Conservation (phyloP, 495 filamentous ascomycete species). For the Aspergillus saccharolyticus region DNA sequence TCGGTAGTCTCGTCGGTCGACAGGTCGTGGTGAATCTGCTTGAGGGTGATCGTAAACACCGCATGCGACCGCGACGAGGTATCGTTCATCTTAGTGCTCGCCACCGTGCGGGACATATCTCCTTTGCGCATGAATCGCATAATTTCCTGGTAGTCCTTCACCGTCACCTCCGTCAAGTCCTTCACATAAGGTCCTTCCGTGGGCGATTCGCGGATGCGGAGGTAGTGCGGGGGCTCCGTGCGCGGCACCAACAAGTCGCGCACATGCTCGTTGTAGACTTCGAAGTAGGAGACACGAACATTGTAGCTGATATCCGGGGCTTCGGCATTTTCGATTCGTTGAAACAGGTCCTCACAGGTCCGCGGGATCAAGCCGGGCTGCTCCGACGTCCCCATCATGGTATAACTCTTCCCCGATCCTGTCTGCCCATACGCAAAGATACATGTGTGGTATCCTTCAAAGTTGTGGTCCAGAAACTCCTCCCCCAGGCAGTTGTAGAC, state of each 20-base stretch:
- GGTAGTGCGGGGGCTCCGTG: slow-evolving; percentile 76
- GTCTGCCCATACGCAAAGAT: slow-evolving; percentile 99
- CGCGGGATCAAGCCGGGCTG: slow-evolving; percentile 90
- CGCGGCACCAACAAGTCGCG: slow-evolving; percentile 82
- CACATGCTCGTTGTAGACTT: slow-evolving; percentile 99
- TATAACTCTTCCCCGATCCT: slow-evolving; percentile 95
- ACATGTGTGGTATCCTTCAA: slow-evolving; percentile 98
- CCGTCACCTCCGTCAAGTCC: slow-evolving; percentile 87
- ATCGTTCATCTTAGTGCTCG: slow-evolving; percentile 99
- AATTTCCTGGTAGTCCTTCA: slow-evolving; percentile 76
- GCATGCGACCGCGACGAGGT: slow-evolving; percentile 91
- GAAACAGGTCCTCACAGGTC: slow-evolving; percentile 95
- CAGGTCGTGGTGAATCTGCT: slow-evolving; percentile 93
- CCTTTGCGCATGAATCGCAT: slow-evolving; percentile 86
- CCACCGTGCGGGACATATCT: slow-evolving; percentile 82
- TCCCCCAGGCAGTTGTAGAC: slow-evolving; percentile 93
- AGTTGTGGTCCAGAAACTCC: slow-evolving; percentile 98
- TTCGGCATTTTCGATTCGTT: slow-evolving; percentile 81
- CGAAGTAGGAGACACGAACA: slow-evolving; percentile 96
- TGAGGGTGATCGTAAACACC: slow-evolving; percentile 95
- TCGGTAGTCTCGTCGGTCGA: slow-evolving; percentile 94
- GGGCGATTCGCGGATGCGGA: slow-evolving; percentile 94
- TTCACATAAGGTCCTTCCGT: slow-evolving; percentile 98
- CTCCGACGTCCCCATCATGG: slow-evolving; percentile 94
- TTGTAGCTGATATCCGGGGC: slow-evolving; percentile 89